Conservation (phyloP, 768 basidiomycete species). For the Leccinum truebloodii region DNA sequence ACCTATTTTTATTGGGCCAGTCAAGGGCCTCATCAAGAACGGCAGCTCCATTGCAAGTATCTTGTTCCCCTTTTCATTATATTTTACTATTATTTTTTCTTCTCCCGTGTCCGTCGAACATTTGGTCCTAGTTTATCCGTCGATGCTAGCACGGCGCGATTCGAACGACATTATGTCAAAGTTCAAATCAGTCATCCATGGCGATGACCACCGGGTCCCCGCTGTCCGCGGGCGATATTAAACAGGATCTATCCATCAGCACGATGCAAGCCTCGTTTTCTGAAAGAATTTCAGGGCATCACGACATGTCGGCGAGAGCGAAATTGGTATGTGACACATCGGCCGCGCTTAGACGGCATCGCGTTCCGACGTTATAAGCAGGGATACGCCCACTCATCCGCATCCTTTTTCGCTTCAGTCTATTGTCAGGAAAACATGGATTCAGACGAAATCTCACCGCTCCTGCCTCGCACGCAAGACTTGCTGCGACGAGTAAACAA, state of each 20-base stretch:
- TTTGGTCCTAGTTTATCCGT: slow-evolving; percentile 75
- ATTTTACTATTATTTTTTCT: slow-evolving; percentile 17
- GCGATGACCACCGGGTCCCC: no score
- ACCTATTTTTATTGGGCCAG: slow-evolving; percentile 92
- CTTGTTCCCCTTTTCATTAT: slow-evolving; percentile 28
- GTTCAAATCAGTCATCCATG: not conserved
- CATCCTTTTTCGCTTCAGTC: slow-evolving; percentile 11
- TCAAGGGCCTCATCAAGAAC: slow-evolving; percentile 75
- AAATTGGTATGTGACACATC: not conserved
- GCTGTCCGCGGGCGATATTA: not conserved
- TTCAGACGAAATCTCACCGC: slow-evolving; percentile 34
- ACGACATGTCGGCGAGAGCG: not conserved
- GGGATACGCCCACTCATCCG: not conserved
- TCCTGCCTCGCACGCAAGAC: slow-evolving; percentile 23
- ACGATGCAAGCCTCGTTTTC: slow-evolving; percentile 33
- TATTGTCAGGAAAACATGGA: slow-evolving; percentile 16
- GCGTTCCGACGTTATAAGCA: slow-evolving; percentile 19
- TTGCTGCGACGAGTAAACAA: slow-evolving; percentile 9
- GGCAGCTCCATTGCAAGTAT: slow-evolving; percentile 84
- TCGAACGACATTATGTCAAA: slow-evolving; percentile 63
- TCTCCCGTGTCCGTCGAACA: slow-evolving; percentile 27
- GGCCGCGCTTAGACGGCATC: slow-evolving; percentile 11
- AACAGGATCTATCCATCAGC: slow-evolving; percentile 20
- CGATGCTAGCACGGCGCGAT: slow-evolving; percentile 78
- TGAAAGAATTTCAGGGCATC: slow-evolving; percentile 3